Base-by-base conservation (phyloP, 2,329 filamentous ascomycete genomes). In the Apiospora arundinis region DNA sequence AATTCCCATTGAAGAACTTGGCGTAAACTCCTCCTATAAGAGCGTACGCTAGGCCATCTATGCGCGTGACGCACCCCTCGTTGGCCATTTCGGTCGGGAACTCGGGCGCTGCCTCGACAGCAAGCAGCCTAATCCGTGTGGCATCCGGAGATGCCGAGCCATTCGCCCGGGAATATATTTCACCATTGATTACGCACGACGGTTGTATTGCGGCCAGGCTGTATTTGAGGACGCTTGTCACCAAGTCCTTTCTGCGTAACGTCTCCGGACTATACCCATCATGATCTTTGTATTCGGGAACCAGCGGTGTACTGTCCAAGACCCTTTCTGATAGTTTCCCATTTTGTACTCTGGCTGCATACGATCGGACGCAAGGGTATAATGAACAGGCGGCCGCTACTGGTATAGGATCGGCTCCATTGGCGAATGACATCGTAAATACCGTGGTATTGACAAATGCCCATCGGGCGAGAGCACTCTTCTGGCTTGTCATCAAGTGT, bases 401-500 rank as follows among this genome's bases (percentile, higher is more conserved):
- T 1, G 66, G 44, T 14, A 4, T 16, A 68, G 66, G 1, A n/a
- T 48, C n/a, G n/a, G n/a, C n/a, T n/a, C n/a, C n/a, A n/a, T n/a
- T n/a, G n/a, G n/a, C n/a, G n/a, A n/a, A n/a, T n/a, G n/a, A n/a
- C 2, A 68, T 18, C 2, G 25, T 40, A 4, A 68, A 16, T 1
- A 68, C 44, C n/a, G 67, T 68, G 2, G 67, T 68, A 23, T 68
- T 49, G 25, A 68, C 45, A 7, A 68, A 52, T 11, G 67, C 67
- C 67, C 67, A 68, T 4, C 44, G 42, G 28, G 67, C 12, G 14
- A 48, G 14, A 2, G 45, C 16, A 3, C 4, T 8, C 6, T 7
- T 8, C 2, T 68, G 25, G 0, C 12, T 21, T 9, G 18, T 52
- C 45, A 68, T 68, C 12, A 23, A 4, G 14, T n/a, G 1, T 48